These are phyloP conservation scores for Brassica incana DNA, from an alignment of 345 rosid genomes.

Conservation along the genomic window DNA sequence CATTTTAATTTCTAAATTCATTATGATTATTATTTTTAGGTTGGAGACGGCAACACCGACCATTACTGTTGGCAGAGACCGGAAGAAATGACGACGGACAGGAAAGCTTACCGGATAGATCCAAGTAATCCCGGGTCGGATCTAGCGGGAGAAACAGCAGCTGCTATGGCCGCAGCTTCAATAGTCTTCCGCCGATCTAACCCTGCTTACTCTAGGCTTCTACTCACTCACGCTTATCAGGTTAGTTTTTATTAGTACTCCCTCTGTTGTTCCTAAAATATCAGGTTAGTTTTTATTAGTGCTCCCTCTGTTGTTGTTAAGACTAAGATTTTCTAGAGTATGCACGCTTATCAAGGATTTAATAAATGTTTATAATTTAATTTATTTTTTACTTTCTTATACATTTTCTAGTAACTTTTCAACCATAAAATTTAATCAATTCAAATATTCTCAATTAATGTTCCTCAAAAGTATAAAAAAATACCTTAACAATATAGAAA, in stretches of 20 bases:
- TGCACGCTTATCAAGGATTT: too few species aligned
- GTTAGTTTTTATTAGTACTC: neutral
- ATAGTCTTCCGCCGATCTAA: slow-evolving; percentile 77
- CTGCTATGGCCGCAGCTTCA: slow-evolving; percentile 99
- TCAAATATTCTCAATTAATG: too few species aligned
- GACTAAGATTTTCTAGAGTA: too few species aligned
- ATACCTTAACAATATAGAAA: too few species aligned
- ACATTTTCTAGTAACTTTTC: too few species aligned
- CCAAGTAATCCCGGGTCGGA: slow-evolving; percentile 96
- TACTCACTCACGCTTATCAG: slow-evolving; percentile 77
- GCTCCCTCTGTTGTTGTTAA: too few species aligned
- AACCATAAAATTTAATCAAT: too few species aligned
- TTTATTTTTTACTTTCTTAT: too few species aligned
- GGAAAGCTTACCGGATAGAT: slow-evolving; percentile 86
- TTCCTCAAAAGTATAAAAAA: too few species aligned
- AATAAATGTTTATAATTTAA: too few species aligned
- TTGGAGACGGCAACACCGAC: slow-evolving; percentile 93
- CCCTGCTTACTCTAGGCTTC: slow-evolving; percentile 70
- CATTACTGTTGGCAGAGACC: slow-evolving; percentile 99
- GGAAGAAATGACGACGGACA: slow-evolving; percentile 97
- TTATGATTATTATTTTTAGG: slow-evolving; percentile 45
- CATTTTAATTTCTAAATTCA: neutral
- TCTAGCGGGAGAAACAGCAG: slow-evolving; percentile 97
- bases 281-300: too few species aligned
- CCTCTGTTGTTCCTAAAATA: too few species aligned